Conservation (phyloP, 352 stramenopile species). For the Globisporangium okanoganense region DNA sequence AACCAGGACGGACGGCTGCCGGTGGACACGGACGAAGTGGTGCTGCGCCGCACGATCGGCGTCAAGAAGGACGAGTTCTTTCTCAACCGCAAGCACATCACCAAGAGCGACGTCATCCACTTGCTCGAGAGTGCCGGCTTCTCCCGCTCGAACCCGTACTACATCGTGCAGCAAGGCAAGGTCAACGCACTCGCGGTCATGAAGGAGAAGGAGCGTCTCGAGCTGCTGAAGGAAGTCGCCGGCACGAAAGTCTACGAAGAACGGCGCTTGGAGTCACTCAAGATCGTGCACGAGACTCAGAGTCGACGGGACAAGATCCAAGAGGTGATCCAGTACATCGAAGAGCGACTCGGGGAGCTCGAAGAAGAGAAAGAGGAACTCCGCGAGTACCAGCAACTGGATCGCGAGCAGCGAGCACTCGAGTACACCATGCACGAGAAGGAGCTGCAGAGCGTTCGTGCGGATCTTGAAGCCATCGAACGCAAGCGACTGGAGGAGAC, state of each 20-base stretch:
- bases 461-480: slow-evolving; percentile 69
- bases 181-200: slow-evolving; percentile 98
- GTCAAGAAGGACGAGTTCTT: slow-evolving; percentile 99
- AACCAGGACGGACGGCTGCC: slow-evolving; percentile 96
- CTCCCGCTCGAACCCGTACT: slow-evolving; percentile 99
- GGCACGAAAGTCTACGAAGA: slow-evolving; percentile 99
- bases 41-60: slow-evolving; percentile 97
- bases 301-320: slow-evolving; percentile 95
- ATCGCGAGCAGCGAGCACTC: slow-evolving; percentile 93
- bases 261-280: slow-evolving; percentile 93
- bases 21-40: slow-evolving; percentile 91
- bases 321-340: slow-evolving; percentile 94
- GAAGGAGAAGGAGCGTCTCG: slow-evolving; percentile 96
- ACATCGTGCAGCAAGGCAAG: slow-evolving; percentile 99
- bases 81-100: slow-evolving; percentile 98
- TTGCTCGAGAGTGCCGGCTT: slow-evolving; percentile 99
- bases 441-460: slow-evolving; percentile 60
- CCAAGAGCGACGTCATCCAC: slow-evolving; percentile 97
- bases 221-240: slow-evolving; percentile 98
- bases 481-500: slow-evolving; percentile 57
- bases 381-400: slow-evolving; percentile 92
- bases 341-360: slow-evolving; percentile 92
- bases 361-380: slow-evolving; percentile 99
- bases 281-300: slow-evolving; percentile 97
- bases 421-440: slow-evolving; percentile 97